Evolutionary conservation across 768 basidiomycete species (phyloP), one percentile per base, ranked within the genome.

Genomic region (Lentinus tigrinus): DNA sequence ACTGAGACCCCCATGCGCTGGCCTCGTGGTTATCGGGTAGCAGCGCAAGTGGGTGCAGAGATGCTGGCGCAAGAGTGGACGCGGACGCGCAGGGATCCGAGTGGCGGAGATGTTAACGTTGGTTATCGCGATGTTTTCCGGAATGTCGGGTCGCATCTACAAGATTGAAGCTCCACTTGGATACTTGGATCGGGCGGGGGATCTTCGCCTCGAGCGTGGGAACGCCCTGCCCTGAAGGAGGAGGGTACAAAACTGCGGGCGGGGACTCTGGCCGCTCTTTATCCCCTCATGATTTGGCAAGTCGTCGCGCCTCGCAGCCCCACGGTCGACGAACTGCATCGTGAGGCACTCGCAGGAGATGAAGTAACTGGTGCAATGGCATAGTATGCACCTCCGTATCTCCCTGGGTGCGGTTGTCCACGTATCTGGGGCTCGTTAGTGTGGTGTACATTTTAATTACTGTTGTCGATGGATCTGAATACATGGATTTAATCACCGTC

Each of bases 331-430:
- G 74, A 67, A 67, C 70, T 75, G 75, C 69, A 69, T 74, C 70
- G 77, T 54, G 77, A 74, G 88, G 87, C 65, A 79, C 86, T 89
- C 88, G 88, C 89, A 89, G 89, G 86, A 91, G 87, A 91, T 88
- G 85, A 85, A 91, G 68, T 87, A 86, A 85, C 54, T 84, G 86
- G 89, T 81, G 89, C 89, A 88, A 70, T 39, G 85, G 88, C 88
- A 89, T 90, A 88, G 81, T 80, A 76, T 85, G 60, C 81, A 84
- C 88, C 87, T 85, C 87, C 85, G 89, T 91, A 91, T 91, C 89
- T 88, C 85, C 88, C 85, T 81, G 71, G 76, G 74, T 78, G 78
- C 78, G 74, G 72, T 57, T 70, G 63, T 65, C 65, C 65, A 83
- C 82, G 77, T 78, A 78, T 75, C 69, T 77, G 80, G 86, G 88